Percentiles rank a stretch among this genome's conserved stretches.
These are phyloP conservation scores for Glomus cerebriforme DNA, from an alignment of 192 early-diverging fungal species.

Conservation along the genomic window DNA sequence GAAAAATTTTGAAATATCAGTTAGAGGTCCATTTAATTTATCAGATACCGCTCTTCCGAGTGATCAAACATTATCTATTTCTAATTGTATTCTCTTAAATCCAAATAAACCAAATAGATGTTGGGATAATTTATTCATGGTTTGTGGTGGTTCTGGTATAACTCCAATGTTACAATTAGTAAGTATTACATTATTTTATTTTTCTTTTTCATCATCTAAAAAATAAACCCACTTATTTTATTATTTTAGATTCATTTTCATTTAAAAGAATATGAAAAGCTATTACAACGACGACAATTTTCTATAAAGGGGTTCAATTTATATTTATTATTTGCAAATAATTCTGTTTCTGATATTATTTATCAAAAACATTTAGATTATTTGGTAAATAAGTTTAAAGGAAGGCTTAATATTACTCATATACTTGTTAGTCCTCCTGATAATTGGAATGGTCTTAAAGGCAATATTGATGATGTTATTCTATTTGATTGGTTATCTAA, in stretches of 20 bases:
- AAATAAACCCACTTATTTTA: not conserved
- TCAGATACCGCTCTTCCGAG: not conserved
- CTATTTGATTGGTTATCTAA: not conserved
- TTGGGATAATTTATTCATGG: conserved; percentile 57
- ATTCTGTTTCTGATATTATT: not conserved
- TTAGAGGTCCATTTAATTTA: conserved; percentile 29
- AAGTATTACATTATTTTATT: not conserved
- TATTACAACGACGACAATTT: not conserved
- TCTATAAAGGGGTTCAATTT: not conserved
- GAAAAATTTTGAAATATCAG: conserved; percentile 13
- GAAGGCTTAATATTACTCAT: not conserved
- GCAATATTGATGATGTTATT: not conserved
- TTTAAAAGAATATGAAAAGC: too few species aligned
- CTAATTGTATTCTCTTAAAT: conserved; percentile 15
- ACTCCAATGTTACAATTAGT: conserved; percentile 85
- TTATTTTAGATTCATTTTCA: not conserved
- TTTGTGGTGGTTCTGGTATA: conserved; percentile 91
- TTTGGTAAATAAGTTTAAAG: not conserved
- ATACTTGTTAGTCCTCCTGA: not conserved
- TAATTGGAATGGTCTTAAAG: not conserved
- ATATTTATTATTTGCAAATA: conserved; percentile 16
- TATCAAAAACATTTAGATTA: not conserved
- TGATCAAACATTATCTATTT: not conserved
- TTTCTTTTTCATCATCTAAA: not conserved
- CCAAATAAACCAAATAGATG: not conserved